Percentiles rank a stretch among this genome's conserved stretches.
These are phyloP conservation scores for Echria macrotheca DNA, from an alignment of 495 filamentous ascomycete genomes.

Conservation along the genomic window DNA sequence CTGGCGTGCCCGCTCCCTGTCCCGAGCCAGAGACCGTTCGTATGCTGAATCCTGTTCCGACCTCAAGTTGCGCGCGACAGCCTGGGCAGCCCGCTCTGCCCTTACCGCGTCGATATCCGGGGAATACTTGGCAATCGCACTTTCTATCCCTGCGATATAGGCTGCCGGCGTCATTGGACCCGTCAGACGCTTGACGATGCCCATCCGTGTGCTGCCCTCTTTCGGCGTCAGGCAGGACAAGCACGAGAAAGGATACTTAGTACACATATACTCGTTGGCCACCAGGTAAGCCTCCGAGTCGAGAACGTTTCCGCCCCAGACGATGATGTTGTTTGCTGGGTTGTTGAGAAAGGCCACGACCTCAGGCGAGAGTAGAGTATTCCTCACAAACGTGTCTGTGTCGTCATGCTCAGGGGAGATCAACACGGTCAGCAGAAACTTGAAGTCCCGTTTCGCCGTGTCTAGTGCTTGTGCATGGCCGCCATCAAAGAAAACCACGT, in stretches of 20 bases:
- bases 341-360: slow-evolving; percentile 68
- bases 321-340: slow-evolving; percentile 64
- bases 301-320: slow-evolving; percentile 88
- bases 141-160: slow-evolving; percentile 66
- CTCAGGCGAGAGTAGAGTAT: slow-evolving; percentile 73
- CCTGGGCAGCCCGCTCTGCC: slow-evolving; percentile 65
- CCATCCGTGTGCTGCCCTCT: slow-evolving; percentile 79
- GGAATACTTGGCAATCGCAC: slow-evolving; percentile 62
- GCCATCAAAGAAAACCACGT: slow-evolving; percentile 70
- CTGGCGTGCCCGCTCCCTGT: slow-evolving; percentile 73
- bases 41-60: slow-evolving; percentile 87
- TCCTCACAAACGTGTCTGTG: slow-evolving; percentile 72
- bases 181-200: slow-evolving; percentile 66
- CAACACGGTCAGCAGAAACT: slow-evolving; percentile 80
- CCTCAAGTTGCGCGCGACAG: slow-evolving; percentile 68
- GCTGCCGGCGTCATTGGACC: slow-evolving; percentile 61
- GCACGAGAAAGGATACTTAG: slow-evolving; percentile 84
- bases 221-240: slow-evolving; percentile 78
- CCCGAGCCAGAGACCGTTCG: slow-evolving; percentile 79
- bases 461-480: slow-evolving; percentile 90
- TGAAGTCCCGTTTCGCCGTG: slow-evolving; percentile 80
- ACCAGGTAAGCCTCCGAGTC: slow-evolving; percentile 94
- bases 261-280: slow-evolving; percentile 71
- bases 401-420: slow-evolving; percentile 92
- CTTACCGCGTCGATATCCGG: slow-evolving; percentile 64